Evolutionary conservation across 176 grass and related monocot species (phyloP).

Genomic region (Areca catechu): DNA sequence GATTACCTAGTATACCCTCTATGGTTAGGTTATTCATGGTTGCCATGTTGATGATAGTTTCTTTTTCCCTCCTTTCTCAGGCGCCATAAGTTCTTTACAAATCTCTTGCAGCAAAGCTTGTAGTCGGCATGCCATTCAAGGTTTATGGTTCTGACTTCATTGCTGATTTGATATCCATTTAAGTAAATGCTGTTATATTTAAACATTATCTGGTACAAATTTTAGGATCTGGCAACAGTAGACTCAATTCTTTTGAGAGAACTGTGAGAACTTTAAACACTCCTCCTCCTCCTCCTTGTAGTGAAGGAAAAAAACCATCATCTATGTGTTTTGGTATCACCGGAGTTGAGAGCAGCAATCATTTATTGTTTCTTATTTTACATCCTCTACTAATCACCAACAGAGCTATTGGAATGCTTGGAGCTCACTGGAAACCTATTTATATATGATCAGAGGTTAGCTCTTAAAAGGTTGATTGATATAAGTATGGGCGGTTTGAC

Average conservation of each 20-base stretch:
- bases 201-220: too few relatives aligned
- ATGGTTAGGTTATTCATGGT: too few relatives aligned
- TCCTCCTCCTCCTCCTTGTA: background rate
- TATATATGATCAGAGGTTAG: slow-evolving; percentile 62
- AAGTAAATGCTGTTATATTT: too few relatives aligned
- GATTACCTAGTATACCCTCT: too few relatives aligned
- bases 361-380: too few relatives aligned
- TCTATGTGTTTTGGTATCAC: too few relatives aligned
- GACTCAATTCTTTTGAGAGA: slow-evolving; percentile 95
- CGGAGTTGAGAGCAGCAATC: too few relatives aligned
- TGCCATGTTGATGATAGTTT: too few relatives aligned
- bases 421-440: background rate
- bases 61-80: slow-evolving; percentile 23
- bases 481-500: slow-evolving; percentile 84
- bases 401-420: too few relatives aligned
- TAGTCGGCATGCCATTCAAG: slow-evolving; percentile 99
- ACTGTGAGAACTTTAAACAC: slow-evolving; percentile 14
- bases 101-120: slow-evolving; percentile 80
- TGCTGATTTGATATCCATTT: too few relatives aligned
- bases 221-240: slow-evolving; percentile 78
- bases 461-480: slow-evolving; percentile 91
- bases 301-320: too few relatives aligned
- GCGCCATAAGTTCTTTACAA: slow-evolving; percentile 69
- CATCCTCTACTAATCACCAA: too few relatives aligned
- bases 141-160: slow-evolving; percentile 35